These are phyloP conservation scores for Dryas integrifolia DNA, from an alignment of 331 rosid genomes.

Conservation along the genomic window DNA sequence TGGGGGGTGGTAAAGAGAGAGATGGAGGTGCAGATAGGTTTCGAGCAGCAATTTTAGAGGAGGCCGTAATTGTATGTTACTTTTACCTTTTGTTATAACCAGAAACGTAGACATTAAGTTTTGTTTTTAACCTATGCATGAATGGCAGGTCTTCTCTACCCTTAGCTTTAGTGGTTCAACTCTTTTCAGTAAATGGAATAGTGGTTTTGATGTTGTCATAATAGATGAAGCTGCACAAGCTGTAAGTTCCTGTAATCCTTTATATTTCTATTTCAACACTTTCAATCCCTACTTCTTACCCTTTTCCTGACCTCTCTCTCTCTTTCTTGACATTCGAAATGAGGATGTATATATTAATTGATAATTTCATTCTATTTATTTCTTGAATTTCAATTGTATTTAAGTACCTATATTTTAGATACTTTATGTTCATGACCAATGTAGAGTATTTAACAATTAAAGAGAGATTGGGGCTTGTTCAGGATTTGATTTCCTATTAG, in stretches of 20 bases:
- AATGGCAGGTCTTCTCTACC: conserved; percentile 86
- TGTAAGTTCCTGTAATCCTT: conserved; percentile 50
- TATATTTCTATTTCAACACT: conserved; percentile 1
- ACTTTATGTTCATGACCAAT: not conserved
- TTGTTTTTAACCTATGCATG: conserved; percentile 27
- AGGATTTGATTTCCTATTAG: no score
- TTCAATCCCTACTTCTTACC: not conserved
- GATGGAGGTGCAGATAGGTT: conserved; percentile 57
- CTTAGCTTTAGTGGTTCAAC: conserved; percentile 87
- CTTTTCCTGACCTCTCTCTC: not conserved
- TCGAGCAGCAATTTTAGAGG: conserved; percentile 73
- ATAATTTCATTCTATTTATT: not conserved
- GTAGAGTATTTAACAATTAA: not conserved
- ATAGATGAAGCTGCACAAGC: conserved; percentile 99
- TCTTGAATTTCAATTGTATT: not conserved
- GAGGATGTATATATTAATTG: not conserved
- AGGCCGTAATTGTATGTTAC: conserved; percentile 77
- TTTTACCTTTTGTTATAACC: conserved; percentile 13
- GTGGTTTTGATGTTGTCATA: conserved; percentile 83
- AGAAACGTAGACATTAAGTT: conserved; percentile 11
- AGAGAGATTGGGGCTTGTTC: no score
- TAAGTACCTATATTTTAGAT: not conserved
- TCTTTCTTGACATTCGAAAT: not conserved
- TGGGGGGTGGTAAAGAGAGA: conserved; percentile 51
- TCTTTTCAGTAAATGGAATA: conserved; percentile 65